A percentile compares a stretch with the other conserved stretches of the same genome.
These are phyloP conservation scores for Paxillus involutus DNA, from an alignment of 768 basidiomycete species.

Conservation along the genomic window DNA sequence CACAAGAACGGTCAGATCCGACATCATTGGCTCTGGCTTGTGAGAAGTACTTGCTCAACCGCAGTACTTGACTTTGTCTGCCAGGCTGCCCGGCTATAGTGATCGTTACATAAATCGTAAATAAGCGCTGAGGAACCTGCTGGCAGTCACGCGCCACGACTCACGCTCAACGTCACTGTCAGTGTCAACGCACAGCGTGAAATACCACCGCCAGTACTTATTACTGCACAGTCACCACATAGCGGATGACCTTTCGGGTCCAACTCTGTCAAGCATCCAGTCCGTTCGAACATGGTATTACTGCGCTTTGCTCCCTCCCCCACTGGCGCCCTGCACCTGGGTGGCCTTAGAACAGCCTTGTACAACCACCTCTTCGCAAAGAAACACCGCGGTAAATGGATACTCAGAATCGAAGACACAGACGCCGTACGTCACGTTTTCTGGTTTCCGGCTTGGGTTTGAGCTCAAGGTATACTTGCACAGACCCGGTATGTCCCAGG, in stretches of 20 bases:
- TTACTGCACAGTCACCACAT: no score
- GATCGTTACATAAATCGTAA: no score
- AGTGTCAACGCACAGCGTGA: no score
- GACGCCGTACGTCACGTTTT: slow-evolving; percentile 66
- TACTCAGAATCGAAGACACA: slow-evolving; percentile 93
- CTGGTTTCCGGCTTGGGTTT: neutral
- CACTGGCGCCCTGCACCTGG: slow-evolving; percentile 91
- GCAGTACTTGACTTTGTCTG: no score
- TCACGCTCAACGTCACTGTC: no score
- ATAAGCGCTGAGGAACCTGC: no score
- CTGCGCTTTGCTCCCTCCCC: slow-evolving; percentile 97
- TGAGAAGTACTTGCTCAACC: no score
- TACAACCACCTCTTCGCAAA: slow-evolving; percentile 88
- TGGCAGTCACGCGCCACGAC: no score
- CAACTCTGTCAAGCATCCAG: no score
- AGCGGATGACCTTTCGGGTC: no score
- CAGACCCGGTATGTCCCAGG: slow-evolving; percentile 82
- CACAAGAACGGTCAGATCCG: slow-evolving; percentile 33
- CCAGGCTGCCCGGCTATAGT: no score
- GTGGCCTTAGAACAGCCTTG: slow-evolving; percentile 90
- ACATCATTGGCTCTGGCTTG: slow-evolving; percentile 13
- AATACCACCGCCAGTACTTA: no score
- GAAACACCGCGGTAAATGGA: slow-evolving; percentile 84
- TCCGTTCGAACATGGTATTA: slow-evolving; percentile 44
- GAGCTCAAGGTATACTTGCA: neutral